A percentile compares a stretch with the other conserved stretches of the same genome.
phyloP scores from a whole-genome alignment of 495 filamentous ascomycete species.

The Talaromyces borbonicus region DNA sequence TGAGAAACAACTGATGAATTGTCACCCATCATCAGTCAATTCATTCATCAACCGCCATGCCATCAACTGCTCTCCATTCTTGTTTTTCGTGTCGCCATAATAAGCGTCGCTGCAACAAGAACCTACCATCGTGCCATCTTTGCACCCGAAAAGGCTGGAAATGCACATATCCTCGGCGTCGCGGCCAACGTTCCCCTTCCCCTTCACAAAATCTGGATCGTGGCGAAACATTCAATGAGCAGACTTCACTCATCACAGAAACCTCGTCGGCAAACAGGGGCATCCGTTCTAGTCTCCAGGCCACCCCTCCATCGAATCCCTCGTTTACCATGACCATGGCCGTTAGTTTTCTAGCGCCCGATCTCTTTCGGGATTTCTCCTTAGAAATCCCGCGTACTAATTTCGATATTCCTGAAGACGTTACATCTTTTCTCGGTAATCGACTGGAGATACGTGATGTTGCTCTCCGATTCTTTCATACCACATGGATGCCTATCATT shows the following conservation, averaged over 20 bases:
- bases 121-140: not conserved
- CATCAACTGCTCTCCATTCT: not conserved
- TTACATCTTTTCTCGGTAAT: not conserved
- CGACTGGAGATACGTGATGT: not conserved
- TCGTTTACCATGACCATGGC: not conserved
- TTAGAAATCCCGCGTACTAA: not conserved
- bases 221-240: not conserved
- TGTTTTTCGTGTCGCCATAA: not conserved
- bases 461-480: not conserved
- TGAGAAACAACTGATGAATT: not conserved
- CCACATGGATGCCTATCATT: not conserved
- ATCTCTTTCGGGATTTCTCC: not conserved
- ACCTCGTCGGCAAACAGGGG: not conserved
- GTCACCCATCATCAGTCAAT: not conserved
- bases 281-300: not conserved
- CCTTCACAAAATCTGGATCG: not conserved
- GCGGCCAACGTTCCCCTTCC: not conserved
- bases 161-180: not conserved
- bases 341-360: not conserved
- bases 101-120: conserved; percentile 1
- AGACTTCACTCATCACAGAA: not conserved
- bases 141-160: not conserved
- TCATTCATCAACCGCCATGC: conserved; percentile 8
- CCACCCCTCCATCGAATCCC: not conserved
- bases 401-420: not conserved